Evolutionary conservation across 75 land plant species (phyloP).

Genomic region (Pinus tabuliformis): DNA sequence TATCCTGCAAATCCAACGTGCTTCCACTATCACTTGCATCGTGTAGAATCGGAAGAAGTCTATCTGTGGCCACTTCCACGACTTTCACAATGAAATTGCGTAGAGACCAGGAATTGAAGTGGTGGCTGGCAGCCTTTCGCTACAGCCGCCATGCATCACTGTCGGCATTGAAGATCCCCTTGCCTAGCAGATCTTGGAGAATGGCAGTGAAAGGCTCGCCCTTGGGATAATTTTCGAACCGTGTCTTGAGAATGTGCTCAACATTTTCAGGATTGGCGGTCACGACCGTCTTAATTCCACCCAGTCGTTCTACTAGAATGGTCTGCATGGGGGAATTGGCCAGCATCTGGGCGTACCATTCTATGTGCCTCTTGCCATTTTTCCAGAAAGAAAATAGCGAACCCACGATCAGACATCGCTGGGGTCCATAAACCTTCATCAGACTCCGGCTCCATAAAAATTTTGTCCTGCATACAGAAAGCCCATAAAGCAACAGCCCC

Average conservation of each 20-base stretch:
- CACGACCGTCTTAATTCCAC: constrained; percentile 5
- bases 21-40: not conserved
- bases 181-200: constrained; percentile 55
- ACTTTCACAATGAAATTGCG: constrained; percentile 18
- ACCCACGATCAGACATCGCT: constrained; percentile 5
- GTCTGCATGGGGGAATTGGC: constrained; percentile 31
- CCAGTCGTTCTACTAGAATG: constrained; percentile 18
- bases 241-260: constrained; percentile 60
- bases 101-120: constrained; percentile 39
- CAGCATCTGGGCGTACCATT: constrained; percentile 22
- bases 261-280: constrained; percentile 68
- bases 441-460: no score
- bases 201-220: constrained; percentile 42
- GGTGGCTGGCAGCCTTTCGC: constrained; percentile 52
- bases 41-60: constrained; percentile 23
- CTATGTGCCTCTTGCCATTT: not conserved
- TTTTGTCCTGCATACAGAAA: no score
- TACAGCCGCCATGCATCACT: constrained; percentile 52
- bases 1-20: constrained; percentile 29
- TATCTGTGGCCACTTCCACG: constrained; percentile 10
- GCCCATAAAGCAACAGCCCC: no score
- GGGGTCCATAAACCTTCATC: not conserved
- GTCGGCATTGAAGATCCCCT: constrained; percentile 69
- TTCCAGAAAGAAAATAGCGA: not conserved
- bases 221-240: constrained; percentile 55